These are phyloP conservation scores for Neurospora cerealis DNA, from an alignment of 495 filamentous ascomycete genomes.

Conservation along the genomic window DNA sequence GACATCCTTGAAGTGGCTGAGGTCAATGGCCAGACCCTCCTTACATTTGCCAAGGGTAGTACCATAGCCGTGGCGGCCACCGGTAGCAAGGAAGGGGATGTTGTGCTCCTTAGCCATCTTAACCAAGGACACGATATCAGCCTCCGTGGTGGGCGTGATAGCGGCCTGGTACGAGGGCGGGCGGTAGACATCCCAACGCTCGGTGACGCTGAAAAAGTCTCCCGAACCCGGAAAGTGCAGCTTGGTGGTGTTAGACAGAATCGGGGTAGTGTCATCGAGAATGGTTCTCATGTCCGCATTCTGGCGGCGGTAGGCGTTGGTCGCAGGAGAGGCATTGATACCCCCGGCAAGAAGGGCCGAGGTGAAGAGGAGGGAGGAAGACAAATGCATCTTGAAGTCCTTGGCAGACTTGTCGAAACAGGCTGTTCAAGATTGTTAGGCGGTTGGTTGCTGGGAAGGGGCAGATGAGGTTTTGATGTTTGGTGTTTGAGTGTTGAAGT, in stretches of 20 bases:
- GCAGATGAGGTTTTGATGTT: neutral
- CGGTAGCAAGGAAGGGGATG: conserved; percentile 9
- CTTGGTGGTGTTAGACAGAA: neutral
- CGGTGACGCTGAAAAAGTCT: neutral
- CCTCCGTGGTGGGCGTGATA: neutral
- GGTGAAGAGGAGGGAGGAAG: neutral
- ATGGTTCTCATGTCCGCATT: neutral
- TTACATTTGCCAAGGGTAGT: conserved; percentile 2
- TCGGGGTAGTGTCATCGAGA: neutral
- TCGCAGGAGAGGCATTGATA: neutral
- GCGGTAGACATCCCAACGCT: neutral
- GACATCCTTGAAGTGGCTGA: conserved; percentile 17
- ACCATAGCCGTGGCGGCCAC: conserved; percentile 6
- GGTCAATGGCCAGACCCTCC: conserved; percentile 22
- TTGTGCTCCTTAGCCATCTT: neutral
- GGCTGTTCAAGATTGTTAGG: neutral
- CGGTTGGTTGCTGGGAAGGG: neutral
- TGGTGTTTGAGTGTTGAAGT: neutral
- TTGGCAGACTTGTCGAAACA: neutral
- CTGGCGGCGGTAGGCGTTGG: neutral
- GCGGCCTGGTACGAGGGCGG: neutral
- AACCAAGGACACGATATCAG: neutral
- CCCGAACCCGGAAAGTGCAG: neutral
- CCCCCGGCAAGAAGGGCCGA: neutral
- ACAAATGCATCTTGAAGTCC: neutral